Evolutionary conservation across 768 basidiomycete species (phyloP), one percentile per base, ranked within the genome.

Genomic region (Psilocybe cubensis): DNA sequence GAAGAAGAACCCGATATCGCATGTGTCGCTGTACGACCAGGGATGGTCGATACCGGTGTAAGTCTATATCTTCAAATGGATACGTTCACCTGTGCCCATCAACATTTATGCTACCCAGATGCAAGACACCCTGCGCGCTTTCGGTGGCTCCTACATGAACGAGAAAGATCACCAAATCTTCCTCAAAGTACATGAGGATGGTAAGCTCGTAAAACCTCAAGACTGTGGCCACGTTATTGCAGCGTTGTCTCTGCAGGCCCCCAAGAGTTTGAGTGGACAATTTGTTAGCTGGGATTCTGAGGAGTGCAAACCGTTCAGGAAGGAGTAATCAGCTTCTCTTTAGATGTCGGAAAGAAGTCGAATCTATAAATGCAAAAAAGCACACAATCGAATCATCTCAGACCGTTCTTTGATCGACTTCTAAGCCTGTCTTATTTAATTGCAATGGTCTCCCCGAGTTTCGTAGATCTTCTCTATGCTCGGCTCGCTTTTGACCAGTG

Each of bases 251-350:
- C 67, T 96, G n/a, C 64, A 68, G 14, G 93, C 91, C 3, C 78
- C 86, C 4, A 76, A 79, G 62, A 71, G 76, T 3, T 69, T 93
- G 40, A 89, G 79, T 52, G 95, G 95, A 21, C 74, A 85, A 64
- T 98, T 94, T 67, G 75, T 96, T 53, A 85, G 78, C 65, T 96
- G 94, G 92, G 83, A 92, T 65, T 81, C 83, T 21, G 85, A 87
- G 23, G 83, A 83, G 59, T 91, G 89, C 70, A 77, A 74, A 66
- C 74, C 78, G 8, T 89, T 83, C 69, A 76, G 81, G 61, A 71
- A 65, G 56, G 60, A 67, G 38, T 51, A 61, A 55, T 47, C 43
- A 29, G 27, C 33, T 24, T 21, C 52, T 59, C 29, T 12, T n/a
- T 35, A 28, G 35, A 33, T 33, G 14, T 9, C 31, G 31, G 31